These are phyloP conservation scores for Trichoderma endophyticum DNA, from an alignment of 2,329 filamentous ascomycete genomes.

Conservation along the genomic window DNA sequence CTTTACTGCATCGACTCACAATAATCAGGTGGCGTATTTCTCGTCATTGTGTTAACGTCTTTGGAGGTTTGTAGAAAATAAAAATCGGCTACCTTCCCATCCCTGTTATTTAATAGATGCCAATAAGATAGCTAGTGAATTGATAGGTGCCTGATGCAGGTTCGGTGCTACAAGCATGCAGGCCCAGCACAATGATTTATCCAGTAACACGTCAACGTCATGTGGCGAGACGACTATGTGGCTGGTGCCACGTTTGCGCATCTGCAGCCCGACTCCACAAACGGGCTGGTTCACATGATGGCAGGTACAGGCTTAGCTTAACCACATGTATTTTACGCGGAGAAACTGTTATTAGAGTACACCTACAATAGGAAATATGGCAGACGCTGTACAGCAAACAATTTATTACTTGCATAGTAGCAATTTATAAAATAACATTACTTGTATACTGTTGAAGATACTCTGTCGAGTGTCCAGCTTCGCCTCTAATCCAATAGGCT, in stretches of 20 bases:
- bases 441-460: not conserved
- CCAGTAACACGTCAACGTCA: constrained; percentile 37
- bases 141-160: constrained; percentile 14
- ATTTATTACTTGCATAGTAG: not conserved
- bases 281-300: not conserved
- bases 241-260: constrained; percentile 22
- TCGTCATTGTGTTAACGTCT: constrained; percentile 31
- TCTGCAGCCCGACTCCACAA: constrained; percentile 5
- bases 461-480: not conserved
- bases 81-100: not conserved
- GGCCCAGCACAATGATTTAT: not conserved
- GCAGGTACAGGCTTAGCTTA: not conserved
- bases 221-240: constrained; percentile 37
- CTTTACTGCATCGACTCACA: constrained; percentile 42
- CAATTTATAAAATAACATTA: not conserved
- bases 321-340: not conserved
- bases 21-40: constrained; percentile 53
- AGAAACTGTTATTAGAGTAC: not conserved
- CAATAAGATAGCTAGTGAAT: not conserved
- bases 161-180: not conserved
- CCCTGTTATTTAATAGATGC: not conserved
- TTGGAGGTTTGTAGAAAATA: not conserved
- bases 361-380: not conserved
- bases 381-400: not conserved
- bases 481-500: not conserved